Base-by-base conservation (phyloP, 2,329 filamentous ascomycete genomes). In the Botrytis fabae region DNA sequence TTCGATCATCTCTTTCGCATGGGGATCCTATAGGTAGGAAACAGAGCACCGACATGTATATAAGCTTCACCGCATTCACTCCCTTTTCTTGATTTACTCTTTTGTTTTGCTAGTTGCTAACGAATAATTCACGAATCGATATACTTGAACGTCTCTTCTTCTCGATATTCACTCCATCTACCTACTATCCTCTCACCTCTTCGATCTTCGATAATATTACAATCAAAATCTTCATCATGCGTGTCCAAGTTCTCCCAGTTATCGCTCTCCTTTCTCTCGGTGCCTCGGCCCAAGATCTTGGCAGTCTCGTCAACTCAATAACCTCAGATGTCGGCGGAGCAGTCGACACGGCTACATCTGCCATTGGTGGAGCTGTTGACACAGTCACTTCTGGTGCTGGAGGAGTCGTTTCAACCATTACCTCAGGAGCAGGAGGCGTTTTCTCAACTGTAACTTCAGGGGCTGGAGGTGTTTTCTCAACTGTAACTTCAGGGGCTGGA, bases 181-280 rank as follows among this genome's bases (percentile, higher is more conserved):
- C 12, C 54, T 57, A 28, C 14, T 18, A 25, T 32, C 18, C n/a
- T 42, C 48, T 22, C 40, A 66, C 40, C 38, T 42, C 20, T 28
- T 57, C 20, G 16, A 60, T 44, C 28, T 25, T 18, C 62, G 25
- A 72, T 40, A 66, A 28, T 7, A 32, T 14, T 18, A 22, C n/a
- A 18, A 42, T 25, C 28, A 51, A 51, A 42, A 48, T 44, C 40
- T 16, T 73, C 64, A 59, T 42, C 38, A 73, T 73, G 71, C 71
- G 65, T 70, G 62, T 63, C 46, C 65, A 73, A 73, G 22, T 70
- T 46, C 65, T 73, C 32, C 71, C 65, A 32, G 35, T 63, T 22
- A 42, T 73, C 59, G 66, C 46, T 25, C 71, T 73, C 65, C 38
- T 73, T 25, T 61, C 65, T 25, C 16, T 70, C 38, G 60, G 54